Base-by-base conservation (phyloP, 495 filamentous ascomycete species). In the Talaromyces trachyspermus region DNA sequence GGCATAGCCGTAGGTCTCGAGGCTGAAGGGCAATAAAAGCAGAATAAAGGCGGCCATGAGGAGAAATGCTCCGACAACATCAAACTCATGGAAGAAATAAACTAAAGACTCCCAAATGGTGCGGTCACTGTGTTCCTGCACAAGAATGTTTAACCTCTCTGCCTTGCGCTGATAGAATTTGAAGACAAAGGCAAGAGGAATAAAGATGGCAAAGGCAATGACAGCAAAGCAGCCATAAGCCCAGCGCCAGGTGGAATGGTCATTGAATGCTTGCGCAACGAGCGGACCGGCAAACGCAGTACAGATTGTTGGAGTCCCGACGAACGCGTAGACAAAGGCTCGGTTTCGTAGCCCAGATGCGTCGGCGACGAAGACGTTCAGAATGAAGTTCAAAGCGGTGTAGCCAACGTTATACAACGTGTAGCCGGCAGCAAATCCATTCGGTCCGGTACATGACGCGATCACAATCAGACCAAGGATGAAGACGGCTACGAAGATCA, bases 281-380 rank as follows among this genome's bases (percentile, higher is more conserved):
- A 61, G 49, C 0, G 60, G 55, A 2, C 64, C 64, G 2, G 61
- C 61, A 40, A 70, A 72, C 0, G 64, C 63, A 14, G 82, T 85
- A 43, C 58, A 62, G 26, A 70, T 66, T 18, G 61, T 81, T 0
- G 83, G 83, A 0, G 81, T 81, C 7, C 63, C 62, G n/a, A 69
- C 59, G 45, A 80, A 83, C 0, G 76, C 82, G 42, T 76, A 77
- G 43, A 79, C 75, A 39, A 86, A 62, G 6, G 70, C 74, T 60
- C 83, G 70, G 58, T 84, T 83, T 23, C 72, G 69, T 35, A 86
- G 65, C 5, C 69, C 66, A 0, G 83, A 79, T 0, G 78, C 79
- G 58, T 87, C 83, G 51, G 83, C 80, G 27, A 81, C 71, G 59
- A 86, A 83, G 50, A 85, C 63, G 46, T 66, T 64, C 9, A 82